Evolutionary conservation across 176 grass and related monocot species (phyloP), one percentile per base, ranked within the genome.

Genomic region (Carex myosuroides): DNA sequence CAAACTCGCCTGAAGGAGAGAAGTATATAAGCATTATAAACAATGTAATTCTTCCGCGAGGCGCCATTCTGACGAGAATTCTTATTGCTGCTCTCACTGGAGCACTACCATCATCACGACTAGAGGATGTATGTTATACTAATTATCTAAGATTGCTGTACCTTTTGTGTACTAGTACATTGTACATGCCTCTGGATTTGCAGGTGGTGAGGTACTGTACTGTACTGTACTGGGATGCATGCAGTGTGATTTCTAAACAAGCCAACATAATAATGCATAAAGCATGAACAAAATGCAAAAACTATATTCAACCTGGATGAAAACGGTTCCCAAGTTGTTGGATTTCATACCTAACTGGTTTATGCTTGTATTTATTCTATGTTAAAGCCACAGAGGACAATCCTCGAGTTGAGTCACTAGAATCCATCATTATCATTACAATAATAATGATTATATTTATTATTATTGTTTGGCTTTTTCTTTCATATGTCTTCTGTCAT

Each of bases 31-130:
- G 85, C 78, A 72, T 88, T 58, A 94, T 99, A 79, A 89, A 99
- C 56, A 79, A 84, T 85, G 63, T 88, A 14, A 84, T 99, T 75
- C 86, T 99, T 80, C 91, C 85, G 67, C 91, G 96, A 41, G 96
- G 96, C 78, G 88, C 90, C 85, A 92, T 84, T 69, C 88, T 99
- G 56, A 92, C 96, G 12, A 95, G 93, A 95, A 92, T 99, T 89
- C 92, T 99, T 88, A 93, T 94, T 90, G 90, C 93, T 86, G 87
- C 93, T 65, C 83, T 99, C 85, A 95, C 96, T 69, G 91, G 96
- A 83, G 90, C 93, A 1, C 85, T 99, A 68, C 96, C 96, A 71
- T 94, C 88, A 81, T 92, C 93, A 84, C 89, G 96, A 30, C 37
- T 95, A 57, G 93, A 99, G 12, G 96, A 99, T 93, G 96, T 99